Evolutionary conservation across 2,329 filamentous ascomycete species (phyloP), one percentile per base, ranked within the genome.

Genomic region (Fusarium sp.): DNA sequence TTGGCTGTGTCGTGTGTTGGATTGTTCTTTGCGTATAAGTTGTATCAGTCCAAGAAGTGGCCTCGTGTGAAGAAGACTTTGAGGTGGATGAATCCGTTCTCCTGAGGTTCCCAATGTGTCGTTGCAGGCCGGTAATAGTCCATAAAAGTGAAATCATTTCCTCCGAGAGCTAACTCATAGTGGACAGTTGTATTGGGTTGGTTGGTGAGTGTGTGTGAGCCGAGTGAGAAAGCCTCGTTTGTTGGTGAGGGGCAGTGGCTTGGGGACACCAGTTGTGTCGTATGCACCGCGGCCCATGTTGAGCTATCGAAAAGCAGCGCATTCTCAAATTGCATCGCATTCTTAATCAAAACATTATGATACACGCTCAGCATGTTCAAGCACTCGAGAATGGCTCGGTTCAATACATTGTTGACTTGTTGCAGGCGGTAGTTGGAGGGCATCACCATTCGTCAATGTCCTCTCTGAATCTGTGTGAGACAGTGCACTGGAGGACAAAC

Each of bases 381-480:
- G 7, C 5, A 38, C n/a, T 38, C 7, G 51, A 13, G 0, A 1
- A 4, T n/a, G 7, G 20, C 1, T 28, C 3, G 24, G 8, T 2
- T 5, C 24, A 38, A n/a, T 1, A 7, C 10, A 28, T 3, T 9
- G 13, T 54, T 39, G 35, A 10, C 24, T 54, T 8, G 24, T 18
- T 13, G 51, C 10, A 0, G 51, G 35, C 13, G 51, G 35, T 13
- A 54, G 24, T 18, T 18, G 51, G 8, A 28, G 24, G 24, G 1
- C 24, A 39, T 39, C 14, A 28, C 35, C 35, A n/a, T 12, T n/a
- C 11, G 14, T 54, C 51, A 54, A 7, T 39, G n/a, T 39, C 24
- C 35, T 39, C 24, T n/a, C 24, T 5, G 51, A 18, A 28, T 14
- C 24, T 7, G 20, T 17, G 24, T 28, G 51, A 4, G 51, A 13